A percentile compares a stretch with the other conserved stretches of the same genome.
Conservation (phyloP, 345 rosid genomes). For the Eucalyptus curtisii region DNA sequence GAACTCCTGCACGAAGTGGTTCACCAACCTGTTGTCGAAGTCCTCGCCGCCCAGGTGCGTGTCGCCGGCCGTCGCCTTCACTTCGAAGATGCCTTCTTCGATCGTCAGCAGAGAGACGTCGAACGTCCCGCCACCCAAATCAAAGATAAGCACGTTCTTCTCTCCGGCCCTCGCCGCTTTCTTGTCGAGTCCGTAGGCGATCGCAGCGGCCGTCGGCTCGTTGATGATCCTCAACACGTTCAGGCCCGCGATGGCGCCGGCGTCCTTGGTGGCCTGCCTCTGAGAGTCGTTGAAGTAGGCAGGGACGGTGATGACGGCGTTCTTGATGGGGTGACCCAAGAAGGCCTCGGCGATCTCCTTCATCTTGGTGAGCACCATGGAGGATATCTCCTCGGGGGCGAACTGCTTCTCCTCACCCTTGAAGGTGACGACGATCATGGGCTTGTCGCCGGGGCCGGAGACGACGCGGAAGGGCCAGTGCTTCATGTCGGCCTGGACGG, state of each 20-base stretch:
- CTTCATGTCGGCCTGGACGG: slow-evolving; percentile 9
- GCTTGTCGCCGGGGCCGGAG: slow-evolving; percentile 3
- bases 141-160: neutral
- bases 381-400: slow-evolving; percentile 1
- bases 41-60: neutral
- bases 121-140: neutral
- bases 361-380: slow-evolving; percentile 8
- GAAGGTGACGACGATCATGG: slow-evolving; percentile 2
- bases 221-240: neutral
- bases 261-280: neutral
- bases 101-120: neutral
- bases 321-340: neutral
- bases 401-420: slow-evolving; percentile 6
- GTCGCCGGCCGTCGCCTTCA: neutral
- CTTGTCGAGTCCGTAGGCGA: neutral
- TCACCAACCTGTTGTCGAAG: neutral
- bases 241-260: neutral
- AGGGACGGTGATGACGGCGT: neutral
- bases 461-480: slow-evolving; percentile 13
- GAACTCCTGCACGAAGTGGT: neutral
- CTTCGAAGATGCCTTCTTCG: neutral
- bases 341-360: slow-evolving; percentile 4
- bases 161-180: neutral
- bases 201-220: neutral
- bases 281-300: neutral